A percentile compares a stretch with the other conserved stretches of the same genome.
phyloP scores from a whole-genome alignment of 1,139 yeast species.

The Hanseniaspora uvarum region DNA sequence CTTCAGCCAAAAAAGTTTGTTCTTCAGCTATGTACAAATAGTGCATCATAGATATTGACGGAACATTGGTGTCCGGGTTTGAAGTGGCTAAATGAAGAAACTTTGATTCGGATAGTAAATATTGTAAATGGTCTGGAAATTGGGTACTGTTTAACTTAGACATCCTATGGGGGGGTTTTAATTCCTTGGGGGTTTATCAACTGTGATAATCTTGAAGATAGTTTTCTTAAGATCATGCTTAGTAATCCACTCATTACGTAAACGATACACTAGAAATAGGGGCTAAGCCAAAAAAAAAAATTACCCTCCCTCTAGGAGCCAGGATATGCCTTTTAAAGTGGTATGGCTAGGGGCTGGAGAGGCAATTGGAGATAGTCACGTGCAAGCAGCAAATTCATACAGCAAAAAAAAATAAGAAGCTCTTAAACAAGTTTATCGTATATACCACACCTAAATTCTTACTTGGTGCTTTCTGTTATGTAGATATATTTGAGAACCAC shows the following conservation, averaged over 20 bases:
- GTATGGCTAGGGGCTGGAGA: no score
- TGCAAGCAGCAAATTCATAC: no score
- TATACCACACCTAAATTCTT: constrained; percentile 2
- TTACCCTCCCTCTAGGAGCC: no score
- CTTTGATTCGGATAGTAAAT: constrained; percentile 47
- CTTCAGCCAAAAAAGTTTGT: constrained; percentile 31
- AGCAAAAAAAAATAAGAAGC: no score
- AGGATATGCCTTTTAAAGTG: no score
- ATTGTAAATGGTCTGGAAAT: constrained; percentile 49
- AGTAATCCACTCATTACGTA: no score
- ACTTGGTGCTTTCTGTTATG: constrained; percentile 25
- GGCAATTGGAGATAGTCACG: no score
- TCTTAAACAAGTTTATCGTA: no score
- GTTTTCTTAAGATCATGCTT: no score
- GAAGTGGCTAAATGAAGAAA: constrained; percentile 78
- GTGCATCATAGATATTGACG: constrained; percentile 84
- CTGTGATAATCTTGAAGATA: no score
- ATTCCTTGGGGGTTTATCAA: background rate
- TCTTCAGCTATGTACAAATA: constrained; percentile 49
- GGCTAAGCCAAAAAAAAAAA: no score
- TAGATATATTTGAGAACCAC: constrained; percentile 66
- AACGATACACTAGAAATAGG: no score
- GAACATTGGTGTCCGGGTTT: constrained; percentile 42
- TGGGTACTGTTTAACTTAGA: constrained; percentile 21
- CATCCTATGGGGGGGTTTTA: background rate